Base-by-base conservation (phyloP, 2,329 filamentous ascomycete species). In the Emmonsiellopsis sp. region DNA sequence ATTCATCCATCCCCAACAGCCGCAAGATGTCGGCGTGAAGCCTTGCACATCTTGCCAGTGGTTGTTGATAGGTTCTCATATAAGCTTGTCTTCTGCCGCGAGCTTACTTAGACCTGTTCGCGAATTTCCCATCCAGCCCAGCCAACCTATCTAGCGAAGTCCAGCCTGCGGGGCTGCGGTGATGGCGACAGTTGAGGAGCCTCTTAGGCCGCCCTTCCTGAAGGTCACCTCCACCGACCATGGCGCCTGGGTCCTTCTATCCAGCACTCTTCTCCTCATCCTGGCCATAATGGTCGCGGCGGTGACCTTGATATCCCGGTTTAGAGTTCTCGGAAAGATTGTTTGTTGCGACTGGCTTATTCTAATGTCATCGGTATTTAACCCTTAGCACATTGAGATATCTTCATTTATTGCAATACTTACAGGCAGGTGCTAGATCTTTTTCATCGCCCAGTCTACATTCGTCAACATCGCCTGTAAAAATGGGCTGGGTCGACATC, bases 401-500 rank as follows among this genome's bases (percentile, higher is more conserved):
- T 27, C 21, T 5, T 27, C 5, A 3, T 27, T 27, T 27, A 27
- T 27, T 27, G 21, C 21, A 5, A 27, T 27, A 27, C 21, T 27
- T 27, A 27, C 21, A 5, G 21, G 21, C 21, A 27, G 3, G 21
- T 43, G 33, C 17, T 39, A 56, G 47, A 44, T 54, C 27, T 13
- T 55, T 32, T 45, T 52, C 21, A 44, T 54, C 21, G 51, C 39
- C 10, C 49, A 63, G 44, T 53, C 54, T 13, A 58, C 62, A 49
- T 56, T 55, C 39, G 53, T 63, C 13, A 58, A 54, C 14, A 47
- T 57, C n/a, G 57, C 61, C 9, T 55, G 53, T 31, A 47, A 53
- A 10, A 43, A 56, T 48, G 61, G 61, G 5, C 55, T 63, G 44
- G 61, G 61, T 11, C 55, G 50, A 34, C 57, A 56, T 36, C 37